Conservation (phyloP, 2,329 filamentous ascomycete species). For the Epichloe festucae region DNA sequence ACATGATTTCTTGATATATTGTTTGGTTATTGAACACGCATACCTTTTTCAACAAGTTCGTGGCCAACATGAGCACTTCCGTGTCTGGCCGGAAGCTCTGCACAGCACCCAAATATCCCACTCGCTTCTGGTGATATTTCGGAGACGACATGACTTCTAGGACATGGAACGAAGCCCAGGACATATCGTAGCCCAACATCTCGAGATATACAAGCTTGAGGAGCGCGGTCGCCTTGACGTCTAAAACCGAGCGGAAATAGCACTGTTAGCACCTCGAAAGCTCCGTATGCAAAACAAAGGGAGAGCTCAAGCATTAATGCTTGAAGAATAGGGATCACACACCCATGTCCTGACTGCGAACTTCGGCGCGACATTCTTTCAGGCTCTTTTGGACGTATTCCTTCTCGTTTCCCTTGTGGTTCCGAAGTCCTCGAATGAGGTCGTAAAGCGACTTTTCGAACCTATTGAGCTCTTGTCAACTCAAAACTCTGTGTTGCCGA, state of each 20-base stretch:
- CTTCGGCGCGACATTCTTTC: conserved; percentile 90
- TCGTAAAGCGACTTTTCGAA: conserved; percentile 99
- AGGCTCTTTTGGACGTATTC: conserved; percentile 89
- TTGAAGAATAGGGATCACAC: conserved; percentile 17
- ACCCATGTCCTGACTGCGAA: conserved; percentile 89
- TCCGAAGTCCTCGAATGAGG: conserved; percentile 90
- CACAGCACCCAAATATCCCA: conserved; percentile 87
- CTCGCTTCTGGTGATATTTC: conserved; percentile 89
- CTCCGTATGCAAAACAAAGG: background rate
- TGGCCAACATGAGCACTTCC: conserved; percentile 93
- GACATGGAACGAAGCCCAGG: conserved; percentile 96
- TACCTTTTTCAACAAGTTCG: conserved; percentile 91
- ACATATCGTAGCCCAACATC: conserved; percentile 99
- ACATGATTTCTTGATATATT: background rate
- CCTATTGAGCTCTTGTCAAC: conserved; percentile 36
- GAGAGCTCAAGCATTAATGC: background rate
- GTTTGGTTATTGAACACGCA: background rate
- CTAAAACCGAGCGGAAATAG: conserved; percentile 26
- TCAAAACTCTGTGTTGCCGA: background rate
- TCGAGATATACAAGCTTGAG: conserved; percentile 95
- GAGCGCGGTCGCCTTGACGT: conserved; percentile 90
- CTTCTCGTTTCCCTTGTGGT: conserved; percentile 88
- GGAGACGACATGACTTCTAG: conserved; percentile 96
- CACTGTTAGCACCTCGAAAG: background rate
- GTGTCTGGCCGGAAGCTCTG: conserved; percentile 94